Base-by-base conservation (phyloP, 2,329 filamentous ascomycete species). In the Leptographium lundbergii region DNA sequence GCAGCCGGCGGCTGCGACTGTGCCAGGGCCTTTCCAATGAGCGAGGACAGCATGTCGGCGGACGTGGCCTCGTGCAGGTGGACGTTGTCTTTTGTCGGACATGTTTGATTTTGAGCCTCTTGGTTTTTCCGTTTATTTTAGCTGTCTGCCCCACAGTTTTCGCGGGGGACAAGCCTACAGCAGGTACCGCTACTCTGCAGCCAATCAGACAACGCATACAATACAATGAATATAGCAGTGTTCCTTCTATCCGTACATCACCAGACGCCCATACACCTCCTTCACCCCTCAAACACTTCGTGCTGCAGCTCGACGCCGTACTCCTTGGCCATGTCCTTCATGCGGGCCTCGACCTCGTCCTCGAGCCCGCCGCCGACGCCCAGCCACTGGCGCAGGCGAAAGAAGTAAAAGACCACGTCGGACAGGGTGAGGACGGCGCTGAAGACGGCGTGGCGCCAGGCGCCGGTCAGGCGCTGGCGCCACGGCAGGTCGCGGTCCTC, bases 281-380 rank as follows among this genome's bases (percentile, higher is more conserved):
- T 73, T 73, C 65, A 96, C 4, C 92, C 91, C 59, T 95, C 89
- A 73, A 96, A 96, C 2, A 96, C 81, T 48, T 85, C 84, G 70
- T 95, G 89, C 69, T 95, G 88, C 64, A 97, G 73, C 71, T 97
- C 91, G 3, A 97, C 83, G 0, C 94, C 94, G 74, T 94, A 91
- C 65, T 95, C 91, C 69, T 88, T 89, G 1, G 91, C 92, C 78
- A 96, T 88, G 60, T 79, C 81, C 72, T 82, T 86, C 91, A 97
- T 95, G 65, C 87, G 81, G 68, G 81, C 81, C 76, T 97, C 94
- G 62, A 97, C 85, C 69, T 92, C 90, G 68, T 96, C 92, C 70
- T 97, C 94, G 88, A 97, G 94, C 0, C 91, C 91, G 11, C 84
- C 80, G 0, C 91, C 90, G 3, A 85, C 71, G 0, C 89, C 88